Evolutionary conservation across 164 flowering plant genomes (phyloP), one percentile per base, ranked within the genome.

Genomic region (Kalanchoe fedtschenkoi): DNA sequence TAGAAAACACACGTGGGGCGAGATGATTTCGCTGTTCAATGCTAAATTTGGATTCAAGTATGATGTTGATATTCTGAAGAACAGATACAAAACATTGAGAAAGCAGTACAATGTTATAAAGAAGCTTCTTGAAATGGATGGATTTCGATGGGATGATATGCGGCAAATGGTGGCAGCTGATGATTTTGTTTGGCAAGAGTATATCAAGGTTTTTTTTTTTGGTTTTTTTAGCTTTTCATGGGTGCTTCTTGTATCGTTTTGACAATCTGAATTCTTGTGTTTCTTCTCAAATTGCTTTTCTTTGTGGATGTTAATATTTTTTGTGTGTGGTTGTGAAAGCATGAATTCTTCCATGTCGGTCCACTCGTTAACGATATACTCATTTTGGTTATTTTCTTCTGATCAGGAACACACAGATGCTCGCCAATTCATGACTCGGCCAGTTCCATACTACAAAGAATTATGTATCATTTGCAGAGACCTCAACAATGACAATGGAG

Each of bases 111-210:
- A 74, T 66, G 78, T 70, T n/a, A 72, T 83, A 44, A 78, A 63
- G 68, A 69, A 68, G 58, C 79, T 83, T 61, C 80, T 83, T 29
- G 75, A 76, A 14, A 64, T 77, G 72, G 66, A 78, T 65, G 86
- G 83, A 13, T 83, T 81, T 72, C 29, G 34, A 16, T 81, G 86
- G 88, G 84, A 83, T 71, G 84, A 74, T 28, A 16, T 72, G 29
- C 77, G 84, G 9, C 84, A 78, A 59, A 84, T 81, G 89, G 83
- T 84, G 61, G 74, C 80, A 19, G 86, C 89, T 64, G 84, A 78
- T 75, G 89, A 81, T 66, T 58, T 30, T 65, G 68, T 75, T 24
- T 83, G 89, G 84, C 84, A 81, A 66, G 78, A 80, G 47, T 81
- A 80, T 65, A 74, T 81, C 56, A 78, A 81, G 86, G 86, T 80